Evolutionary conservation across 768 basidiomycete genomes (phyloP), one percentile per base, ranked within the genome.

Genomic region (Suillus tomentosus): DNA sequence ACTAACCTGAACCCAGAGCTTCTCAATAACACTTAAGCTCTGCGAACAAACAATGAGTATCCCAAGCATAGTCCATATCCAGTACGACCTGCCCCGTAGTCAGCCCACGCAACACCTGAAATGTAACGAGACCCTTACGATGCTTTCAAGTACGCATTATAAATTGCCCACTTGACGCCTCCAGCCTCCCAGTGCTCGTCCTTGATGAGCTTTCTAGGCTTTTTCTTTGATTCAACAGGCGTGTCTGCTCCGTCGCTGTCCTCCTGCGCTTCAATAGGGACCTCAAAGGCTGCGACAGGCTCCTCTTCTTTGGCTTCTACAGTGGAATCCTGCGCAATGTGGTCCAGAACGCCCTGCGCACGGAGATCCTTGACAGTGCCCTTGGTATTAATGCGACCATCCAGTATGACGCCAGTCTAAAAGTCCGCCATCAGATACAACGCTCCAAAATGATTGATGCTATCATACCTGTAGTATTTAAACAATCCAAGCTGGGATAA

Each of bases 401-500:
- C 39, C 14, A 40, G 39, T 5, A 40, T 40, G 39, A 90, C 87
- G 22, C 80, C 76, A 0, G 85, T 82, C 77, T 87, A 54, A 31
- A 62, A 9, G n/a, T 9, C 34, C 19, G n/a, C 60, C 14, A 58
- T 53, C 31, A n/a, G 14, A 48, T 11, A 56, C 57, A 53, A 42
- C n/a, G 24, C 34, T 54, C 24, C 7, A 11, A 10, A 22, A 31
- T 37, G 11, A 24, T 43, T 15, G 62, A 34, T 17, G 58, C 14
- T 15, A 31, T 7, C 65, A 62, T 60, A 74, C 80, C 72, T 91
- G 89, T 3, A 95, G 81, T 27, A 95, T 79, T 57, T 91, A 86
- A 9, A 95, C 89, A 54, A 91, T 85, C 82, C 86, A 94, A 9
- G 85, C 79, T 0, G 94, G 94, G 56, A 96, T 87, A 36, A 91